A percentile compares a stretch with the other conserved stretches of the same genome.
These are phyloP conservation scores for Agastache rugosa DNA, from an alignment of 257 asterid genomes.

Conservation along the genomic window DNA sequence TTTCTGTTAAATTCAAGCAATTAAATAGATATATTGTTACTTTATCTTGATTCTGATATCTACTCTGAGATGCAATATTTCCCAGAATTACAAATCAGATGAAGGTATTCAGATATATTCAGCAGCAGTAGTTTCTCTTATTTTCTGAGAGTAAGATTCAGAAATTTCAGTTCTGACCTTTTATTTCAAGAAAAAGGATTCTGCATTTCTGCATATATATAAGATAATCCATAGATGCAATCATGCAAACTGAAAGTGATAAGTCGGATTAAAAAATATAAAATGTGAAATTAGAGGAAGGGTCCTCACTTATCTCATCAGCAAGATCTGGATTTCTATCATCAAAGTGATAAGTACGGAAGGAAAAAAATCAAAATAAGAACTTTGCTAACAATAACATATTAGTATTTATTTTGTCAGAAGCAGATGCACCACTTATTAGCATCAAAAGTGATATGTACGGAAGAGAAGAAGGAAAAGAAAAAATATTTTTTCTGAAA, in stretches of 20 bases:
- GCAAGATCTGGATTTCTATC: neutral
- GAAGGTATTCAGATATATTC: neutral
- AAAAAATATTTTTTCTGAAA: neutral
- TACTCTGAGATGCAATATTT: neutral
- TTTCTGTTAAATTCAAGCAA: no score
- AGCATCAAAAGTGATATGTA: neutral
- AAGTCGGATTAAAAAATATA: no score
- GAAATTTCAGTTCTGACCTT: neutral
- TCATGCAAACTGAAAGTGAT: no score
- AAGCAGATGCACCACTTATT: no score
- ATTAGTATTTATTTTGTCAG: no score
- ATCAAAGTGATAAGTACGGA: slow-evolving; percentile 3
- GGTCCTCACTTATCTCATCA: neutral
- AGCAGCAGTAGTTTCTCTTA: neutral
- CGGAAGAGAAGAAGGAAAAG: neutral
- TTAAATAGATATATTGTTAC: neutral
- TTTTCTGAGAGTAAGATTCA: neutral
- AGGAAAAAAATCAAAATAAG: neutral
- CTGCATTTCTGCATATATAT: neutral
- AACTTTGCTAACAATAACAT: no score
- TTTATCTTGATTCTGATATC: neutral
- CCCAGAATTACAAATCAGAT: neutral
- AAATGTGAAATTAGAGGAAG: no score
- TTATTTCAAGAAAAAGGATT: neutral
- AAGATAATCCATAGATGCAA: no score